A percentile compares a stretch with the other conserved stretches of the same genome.
Conservation (phyloP, 176 grass and related monocot species). For the Pontederia paniculata region DNA sequence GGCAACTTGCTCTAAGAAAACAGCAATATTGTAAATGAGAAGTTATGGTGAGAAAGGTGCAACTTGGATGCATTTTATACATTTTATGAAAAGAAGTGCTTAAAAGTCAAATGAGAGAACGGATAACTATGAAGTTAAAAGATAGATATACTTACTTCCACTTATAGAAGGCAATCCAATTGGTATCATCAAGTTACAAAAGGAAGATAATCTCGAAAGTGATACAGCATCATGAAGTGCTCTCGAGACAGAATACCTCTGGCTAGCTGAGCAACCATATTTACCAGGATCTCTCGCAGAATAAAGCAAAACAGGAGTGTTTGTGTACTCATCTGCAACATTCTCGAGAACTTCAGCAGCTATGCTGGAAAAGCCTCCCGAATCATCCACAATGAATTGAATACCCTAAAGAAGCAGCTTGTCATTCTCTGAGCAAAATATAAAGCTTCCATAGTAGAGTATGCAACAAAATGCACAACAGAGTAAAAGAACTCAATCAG, state of each 20-base stretch:
- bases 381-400: conserved; percentile 54
- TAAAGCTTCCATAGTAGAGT: no score
- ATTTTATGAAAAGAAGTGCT: no score
- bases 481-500: no score
- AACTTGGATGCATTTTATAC: no score
- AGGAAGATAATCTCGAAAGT: conserved; percentile 70
- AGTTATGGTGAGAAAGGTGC: no score
- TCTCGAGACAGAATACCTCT: conserved; percentile 49
- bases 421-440: not conserved
- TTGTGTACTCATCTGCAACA: conserved; percentile 87
- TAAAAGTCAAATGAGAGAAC: no score
- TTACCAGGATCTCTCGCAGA: conserved; percentile 49
- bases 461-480: no score
- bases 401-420: conserved; percentile 50
- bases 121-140: not conserved
- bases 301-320: conserved; percentile 67
- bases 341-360: conserved; percentile 68
- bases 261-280: conserved; percentile 35
- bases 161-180: conserved; percentile 61
- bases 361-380: conserved; percentile 54
- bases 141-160: conserved; percentile 40
- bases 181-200: conserved; percentile 68
- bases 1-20: no score
- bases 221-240: conserved; percentile 72
- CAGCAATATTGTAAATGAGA: no score